Base-by-base conservation (phyloP, 345 rosid species). In the Melastoma malabathricum region DNA sequence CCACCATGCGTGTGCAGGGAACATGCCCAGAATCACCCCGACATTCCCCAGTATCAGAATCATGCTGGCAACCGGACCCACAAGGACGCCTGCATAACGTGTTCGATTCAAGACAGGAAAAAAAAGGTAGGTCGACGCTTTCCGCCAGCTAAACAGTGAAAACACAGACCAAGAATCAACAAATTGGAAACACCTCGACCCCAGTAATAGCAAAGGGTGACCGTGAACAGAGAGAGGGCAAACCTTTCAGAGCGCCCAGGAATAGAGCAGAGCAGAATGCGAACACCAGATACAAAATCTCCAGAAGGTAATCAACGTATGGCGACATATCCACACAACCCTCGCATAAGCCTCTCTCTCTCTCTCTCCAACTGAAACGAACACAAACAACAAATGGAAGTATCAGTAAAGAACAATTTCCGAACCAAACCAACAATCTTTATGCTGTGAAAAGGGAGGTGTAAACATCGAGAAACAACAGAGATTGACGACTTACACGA, bases 211-310 rank as follows among this genome's bases (percentile, higher is more conserved):
- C 10, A 34, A 34, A 34, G 41, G 41, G 41, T 34, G 41, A 34
- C 12, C 41, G 41, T 34, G 12, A 34, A 34, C 41, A 34, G 41
- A 34, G 41, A 12, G 41, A 34, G 17, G 48, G 54, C 57, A 15
- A 57, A 81, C 95, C 93, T 85, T 85, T 89, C 18, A 89, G 66
- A 62, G 84, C 82, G 38, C 93, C 97, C 17, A 89, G 66, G 52
- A 78, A 58, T 52, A 89, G 60, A 59, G 86, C 97, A 57, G 74
- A 72, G 43, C 71, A 79, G 59, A 89, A 85, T 43, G 78, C 83
- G 54, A 89, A 66, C 16, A 62, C 68, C 49, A 85, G 81, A 67
- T 74, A 83, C 48, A 66, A 44, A 47, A 48, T 22, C 60, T 38
- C 49, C 47, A 15, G 19, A 27, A 41, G 41, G 60, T 20, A 3